Evolutionary conservation across 1,284 basidiomycete species (phyloP).

Genomic region (Tylopilus orsonianus): DNA sequence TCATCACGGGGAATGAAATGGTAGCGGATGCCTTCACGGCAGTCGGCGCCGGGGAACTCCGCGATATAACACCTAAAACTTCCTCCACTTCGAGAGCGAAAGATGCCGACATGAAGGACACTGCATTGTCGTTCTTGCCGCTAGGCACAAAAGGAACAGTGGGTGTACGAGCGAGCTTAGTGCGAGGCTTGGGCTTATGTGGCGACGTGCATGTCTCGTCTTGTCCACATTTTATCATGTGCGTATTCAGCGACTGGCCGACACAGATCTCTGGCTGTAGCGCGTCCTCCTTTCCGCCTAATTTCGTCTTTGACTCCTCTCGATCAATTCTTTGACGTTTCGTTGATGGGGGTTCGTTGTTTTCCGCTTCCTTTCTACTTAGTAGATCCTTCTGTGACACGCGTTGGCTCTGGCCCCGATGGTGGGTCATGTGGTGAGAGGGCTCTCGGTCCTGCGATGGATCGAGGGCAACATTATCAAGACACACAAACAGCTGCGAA

Average conservation of each 20-base stretch:
- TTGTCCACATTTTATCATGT: background rate
- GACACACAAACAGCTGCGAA: conserved; percentile 16
- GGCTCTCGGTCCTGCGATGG: background rate
- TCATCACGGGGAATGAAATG: conserved; percentile 26
- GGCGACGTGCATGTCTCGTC: background rate
- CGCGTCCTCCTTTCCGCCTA: background rate
- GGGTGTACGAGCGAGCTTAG: background rate
- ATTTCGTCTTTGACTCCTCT: background rate
- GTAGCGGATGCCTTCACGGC: conserved; percentile 11
- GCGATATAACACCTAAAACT: background rate
- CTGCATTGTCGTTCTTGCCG: background rate
- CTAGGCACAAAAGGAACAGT: conserved; percentile 1
- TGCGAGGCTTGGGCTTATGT: background rate
- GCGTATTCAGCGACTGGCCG: background rate
- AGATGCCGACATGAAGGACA: background rate
- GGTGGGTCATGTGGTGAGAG: background rate
- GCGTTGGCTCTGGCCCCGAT: conserved; percentile 2
- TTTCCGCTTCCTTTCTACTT: conserved; percentile 10
- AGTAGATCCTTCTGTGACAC: background rate
- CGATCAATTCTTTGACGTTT: conserved; percentile 21
- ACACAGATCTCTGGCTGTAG: too few relatives aligned
- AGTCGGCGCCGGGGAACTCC: background rate
- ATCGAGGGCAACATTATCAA: conserved; percentile 17
- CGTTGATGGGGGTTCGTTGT: conserved; percentile 1
- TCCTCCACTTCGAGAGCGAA: background rate